phyloP scores from a whole-genome alignment of 2,329 filamentous ascomycete genomes.

The Bisporella sp. region DNA sequence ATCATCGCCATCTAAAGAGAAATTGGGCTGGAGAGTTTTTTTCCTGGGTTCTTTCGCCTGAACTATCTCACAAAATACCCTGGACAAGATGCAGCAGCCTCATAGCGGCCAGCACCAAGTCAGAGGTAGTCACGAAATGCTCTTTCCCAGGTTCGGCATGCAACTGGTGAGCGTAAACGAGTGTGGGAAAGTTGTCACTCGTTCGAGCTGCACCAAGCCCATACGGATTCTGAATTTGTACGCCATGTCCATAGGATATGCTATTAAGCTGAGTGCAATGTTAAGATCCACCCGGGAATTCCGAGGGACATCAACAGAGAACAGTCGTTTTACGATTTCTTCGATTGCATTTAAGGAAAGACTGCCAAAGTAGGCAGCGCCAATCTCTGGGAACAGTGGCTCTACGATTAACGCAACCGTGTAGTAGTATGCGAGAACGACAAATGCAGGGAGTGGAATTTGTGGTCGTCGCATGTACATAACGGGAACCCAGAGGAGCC shows the following conservation, averaged over 20 bases:
- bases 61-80: no score
- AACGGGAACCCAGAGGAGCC: slow-evolving; percentile 94
- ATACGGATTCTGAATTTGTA: slow-evolving; percentile 62
- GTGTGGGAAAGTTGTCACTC: slow-evolving; percentile 56
- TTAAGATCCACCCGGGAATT: slow-evolving; percentile 50
- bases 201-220: slow-evolving; percentile 56
- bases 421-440: slow-evolving; percentile 84
- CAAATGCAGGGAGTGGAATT: slow-evolving; percentile 67
- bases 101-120: no score
- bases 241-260: slow-evolving; percentile 64
- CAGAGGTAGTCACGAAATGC: no score
- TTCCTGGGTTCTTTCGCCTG: no score
- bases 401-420: slow-evolving; percentile 82
- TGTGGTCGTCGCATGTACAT: slow-evolving; percentile 72
- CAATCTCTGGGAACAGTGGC: slow-evolving; percentile 85
- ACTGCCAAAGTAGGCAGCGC: slow-evolving; percentile 78
- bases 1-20: no score
- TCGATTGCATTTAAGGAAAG: slow-evolving; percentile 76
- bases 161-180: no score
- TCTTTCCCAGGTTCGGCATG: no score
- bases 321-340: slow-evolving; percentile 72
- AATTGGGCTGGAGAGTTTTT: no score
- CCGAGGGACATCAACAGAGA: slow-evolving; percentile 57
- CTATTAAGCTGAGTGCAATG: slow-evolving; percentile 61
- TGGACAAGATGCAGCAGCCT: no score